Evolutionary conservation across 1,284 basidiomycete genomes (phyloP).

Genomic region (Amylostereum areolatum): DNA sequence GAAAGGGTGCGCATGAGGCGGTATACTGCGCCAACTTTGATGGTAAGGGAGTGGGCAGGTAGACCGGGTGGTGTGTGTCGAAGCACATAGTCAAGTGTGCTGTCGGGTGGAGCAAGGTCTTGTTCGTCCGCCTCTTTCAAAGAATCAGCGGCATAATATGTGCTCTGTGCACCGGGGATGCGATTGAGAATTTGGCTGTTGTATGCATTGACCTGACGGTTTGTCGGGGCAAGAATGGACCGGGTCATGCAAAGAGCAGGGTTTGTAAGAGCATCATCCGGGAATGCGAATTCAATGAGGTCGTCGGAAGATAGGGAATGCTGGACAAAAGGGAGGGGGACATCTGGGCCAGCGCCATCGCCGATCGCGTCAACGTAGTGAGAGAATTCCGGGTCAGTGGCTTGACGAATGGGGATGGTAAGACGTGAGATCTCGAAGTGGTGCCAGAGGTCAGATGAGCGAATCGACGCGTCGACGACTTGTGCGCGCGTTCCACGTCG

Average conservation of each 20-base stretch:
- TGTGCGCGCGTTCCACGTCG: conserved; percentile 20
- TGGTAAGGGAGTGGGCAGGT: conserved; percentile 22
- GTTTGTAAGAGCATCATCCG: conserved; percentile 20
- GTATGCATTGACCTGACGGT: conserved; percentile 29
- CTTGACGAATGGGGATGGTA: conserved; percentile 29
- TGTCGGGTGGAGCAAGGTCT: conserved; percentile 16
- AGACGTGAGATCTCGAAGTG: conserved; percentile 22
- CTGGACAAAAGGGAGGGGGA: conserved; percentile 19
- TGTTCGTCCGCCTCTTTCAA: conserved; percentile 21
- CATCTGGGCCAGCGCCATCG: conserved; percentile 25
- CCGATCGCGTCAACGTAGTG: conserved; percentile 32
- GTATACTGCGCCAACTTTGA: conserved; percentile 30
- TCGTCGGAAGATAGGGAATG: conserved; percentile 13
- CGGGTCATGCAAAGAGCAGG: conserved; percentile 23
- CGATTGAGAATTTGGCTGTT: conserved; percentile 25
- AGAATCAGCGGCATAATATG: conserved; percentile 23
- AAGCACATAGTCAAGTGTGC: conserved; percentile 22
- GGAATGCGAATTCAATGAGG: conserved; percentile 30
- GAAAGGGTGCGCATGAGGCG: conserved; percentile 33
- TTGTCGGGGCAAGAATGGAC: conserved; percentile 31
- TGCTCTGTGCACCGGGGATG: conserved; percentile 17
- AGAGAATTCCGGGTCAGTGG: conserved; percentile 29
- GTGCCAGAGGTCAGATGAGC: conserved; percentile 28
- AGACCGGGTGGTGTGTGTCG: conserved; percentile 22
- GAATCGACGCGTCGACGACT: conserved; percentile 29